These are phyloP conservation scores for Physaria fendleri DNA, from an alignment of 345 rosid genomes.

Conservation along the genomic window DNA sequence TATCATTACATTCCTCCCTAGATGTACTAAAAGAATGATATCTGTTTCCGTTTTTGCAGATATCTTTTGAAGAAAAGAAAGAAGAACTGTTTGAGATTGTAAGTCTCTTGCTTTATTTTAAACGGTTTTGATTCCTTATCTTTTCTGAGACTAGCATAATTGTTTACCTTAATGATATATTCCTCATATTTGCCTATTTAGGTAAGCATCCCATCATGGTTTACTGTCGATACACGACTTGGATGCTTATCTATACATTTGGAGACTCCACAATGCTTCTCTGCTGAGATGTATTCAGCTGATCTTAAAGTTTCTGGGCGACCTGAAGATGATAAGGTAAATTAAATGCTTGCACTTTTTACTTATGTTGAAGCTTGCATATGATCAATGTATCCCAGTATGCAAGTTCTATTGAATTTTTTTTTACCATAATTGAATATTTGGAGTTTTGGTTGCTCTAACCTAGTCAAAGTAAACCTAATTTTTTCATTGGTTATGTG, in stretches of 20 bases:
- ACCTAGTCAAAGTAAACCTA: background rate
- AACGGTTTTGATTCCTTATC: background rate
- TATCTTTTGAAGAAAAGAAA: slow-evolving; percentile 86
- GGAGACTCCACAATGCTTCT: slow-evolving; percentile 97
- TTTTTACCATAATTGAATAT: background rate
- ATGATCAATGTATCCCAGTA: background rate
- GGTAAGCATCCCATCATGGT: slow-evolving; percentile 99
- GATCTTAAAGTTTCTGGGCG: slow-evolving; percentile 88
- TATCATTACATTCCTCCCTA: slow-evolving; percentile 1
- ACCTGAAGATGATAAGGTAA: slow-evolving; percentile 98
- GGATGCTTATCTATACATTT: slow-evolving; percentile 93
- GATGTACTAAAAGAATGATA: background rate
- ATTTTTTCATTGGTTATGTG: slow-evolving; percentile 14
- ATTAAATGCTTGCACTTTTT: slow-evolving; percentile 5
- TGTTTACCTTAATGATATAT: slow-evolving; percentile 6
- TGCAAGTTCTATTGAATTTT: background rate
- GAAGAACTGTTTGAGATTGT: slow-evolving; percentile 97
- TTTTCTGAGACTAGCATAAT: background rate
- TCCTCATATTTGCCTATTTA: slow-evolving; percentile 25
- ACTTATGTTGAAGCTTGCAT: slow-evolving; percentile 1
- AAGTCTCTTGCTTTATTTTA: slow-evolving; percentile 7
- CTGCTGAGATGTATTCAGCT: slow-evolving; percentile 97
- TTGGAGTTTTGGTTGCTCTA: background rate
- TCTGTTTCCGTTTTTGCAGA: slow-evolving; percentile 37
- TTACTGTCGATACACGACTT: slow-evolving; percentile 85